Base-by-base conservation (phyloP, 192 early-diverging fungal species). In the Linnemannia schmuckeri region DNA sequence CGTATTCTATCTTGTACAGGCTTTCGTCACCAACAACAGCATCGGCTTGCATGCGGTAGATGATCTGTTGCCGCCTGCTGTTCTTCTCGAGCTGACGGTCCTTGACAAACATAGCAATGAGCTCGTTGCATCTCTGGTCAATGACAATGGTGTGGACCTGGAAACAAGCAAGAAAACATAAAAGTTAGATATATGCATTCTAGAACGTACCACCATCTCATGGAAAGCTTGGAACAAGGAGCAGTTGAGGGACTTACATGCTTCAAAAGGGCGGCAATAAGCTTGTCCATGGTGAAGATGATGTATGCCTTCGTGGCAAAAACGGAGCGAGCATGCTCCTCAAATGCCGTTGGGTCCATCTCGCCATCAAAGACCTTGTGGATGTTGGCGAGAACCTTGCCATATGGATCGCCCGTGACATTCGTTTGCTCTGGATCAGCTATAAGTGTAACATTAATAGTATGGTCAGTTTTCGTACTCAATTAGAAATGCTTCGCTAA, bases 301-400 rank as follows among this genome's bases (percentile, higher is more conserved):
- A 95, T 83, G 81, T 98, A 98, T 0, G 96, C 99, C 55, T 96
- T 93, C 61, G 96, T 98, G 24, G 95, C 94, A 89, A 96, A 99
- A 88, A 99, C 89, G 44, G 94, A 92, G 0, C 99, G 95, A 52
- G 94, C 89, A 44, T 91, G 91, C 74, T 99, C 98, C 80, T 99
- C 99, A 92, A 96, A 99, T 75, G 91, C 90, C 46, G 89, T 90
- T 33, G 92, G 82, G 40, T 99, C 97, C 76, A 97, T 87, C 70
- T 98, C 95, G 46, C 94, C 94, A 49, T 94, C 94, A 88, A 99
- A 88, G 76, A 97, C 93, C 75, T 94, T 93, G 82, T 94, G 91
- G 44, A 97, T 93, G 22, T 96, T 76, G 44, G 93, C 92, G 17
- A 98, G 84, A 49, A 99, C 91, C 40, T 95, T 92, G 41, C 90